phyloP scores from a whole-genome alignment of 1,139 yeast species.

The Arxiozyma heterogenica region DNA sequence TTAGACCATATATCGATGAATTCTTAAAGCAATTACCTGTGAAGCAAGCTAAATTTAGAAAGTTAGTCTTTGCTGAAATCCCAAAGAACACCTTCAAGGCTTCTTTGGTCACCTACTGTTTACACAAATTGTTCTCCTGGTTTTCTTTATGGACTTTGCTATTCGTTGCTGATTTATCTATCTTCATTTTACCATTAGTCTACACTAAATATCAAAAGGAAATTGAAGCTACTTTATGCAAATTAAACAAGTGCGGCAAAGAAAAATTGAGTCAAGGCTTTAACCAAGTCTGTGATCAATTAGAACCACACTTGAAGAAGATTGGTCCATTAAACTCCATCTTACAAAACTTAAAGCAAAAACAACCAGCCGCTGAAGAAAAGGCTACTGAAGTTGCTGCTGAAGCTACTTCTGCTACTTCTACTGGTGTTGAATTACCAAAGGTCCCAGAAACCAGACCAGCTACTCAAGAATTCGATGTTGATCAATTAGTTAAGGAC shows the following conservation, averaged over 20 bases:
- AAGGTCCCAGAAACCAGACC: constrained; percentile 16
- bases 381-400: constrained; percentile 24
- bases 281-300: constrained; percentile 46
- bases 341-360: constrained; percentile 61
- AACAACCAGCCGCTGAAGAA: constrained; percentile 46
- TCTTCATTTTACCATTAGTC: constrained; percentile 69
- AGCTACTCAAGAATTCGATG: constrained; percentile 19
- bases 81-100: constrained; percentile 58
- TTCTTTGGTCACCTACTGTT: constrained; percentile 54
- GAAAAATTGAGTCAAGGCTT: constrained; percentile 47
- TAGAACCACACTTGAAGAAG: constrained; percentile 35
- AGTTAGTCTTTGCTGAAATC: constrained; percentile 27
- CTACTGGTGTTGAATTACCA: constrained; percentile 18
- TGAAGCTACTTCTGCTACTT: constrained; percentile 23
- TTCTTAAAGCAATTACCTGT: constrained; percentile 25
- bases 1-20: constrained; percentile 40
- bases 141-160: constrained; percentile 65
- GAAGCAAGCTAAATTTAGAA: constrained; percentile 26
- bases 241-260: constrained; percentile 47
- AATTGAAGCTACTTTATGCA: constrained; percentile 65
- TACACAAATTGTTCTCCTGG: constrained; percentile 68
- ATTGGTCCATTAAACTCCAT: constrained; percentile 57
- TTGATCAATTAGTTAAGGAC: constrained; percentile 11
- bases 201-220: constrained; percentile 69
- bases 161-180: constrained; percentile 46